Percentiles rank a stretch among this genome's conserved stretches.
phyloP scores from a whole-genome alignment of 192 early-diverging fungal genomes.

The Podila horticola region DNA sequence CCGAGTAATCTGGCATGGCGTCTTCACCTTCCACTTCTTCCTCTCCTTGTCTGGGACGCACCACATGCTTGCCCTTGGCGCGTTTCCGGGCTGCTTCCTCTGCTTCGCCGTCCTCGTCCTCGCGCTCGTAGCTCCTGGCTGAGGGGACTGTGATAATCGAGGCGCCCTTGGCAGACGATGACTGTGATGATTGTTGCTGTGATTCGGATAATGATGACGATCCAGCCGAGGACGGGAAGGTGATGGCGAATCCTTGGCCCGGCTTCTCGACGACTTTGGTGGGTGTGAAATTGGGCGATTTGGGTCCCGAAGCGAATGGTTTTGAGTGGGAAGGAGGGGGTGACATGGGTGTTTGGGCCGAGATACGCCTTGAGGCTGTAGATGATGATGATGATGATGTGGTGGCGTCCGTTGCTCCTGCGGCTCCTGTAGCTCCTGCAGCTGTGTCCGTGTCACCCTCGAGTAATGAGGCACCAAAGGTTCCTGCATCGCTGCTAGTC shows the following conservation, averaged over 20 bases:
- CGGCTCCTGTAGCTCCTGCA: not conserved
- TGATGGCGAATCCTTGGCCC: slow-evolving; percentile 1
- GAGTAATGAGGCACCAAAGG: slow-evolving; percentile 20
- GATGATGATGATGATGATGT: slow-evolving; percentile 4
- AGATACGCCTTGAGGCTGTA: slow-evolving; percentile 15
- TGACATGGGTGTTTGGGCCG: slow-evolving; percentile 11
- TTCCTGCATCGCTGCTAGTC: slow-evolving; percentile 4
- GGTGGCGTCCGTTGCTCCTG: not conserved
- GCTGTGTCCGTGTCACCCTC: slow-evolving; percentile 14
- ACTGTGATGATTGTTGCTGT: not conserved
- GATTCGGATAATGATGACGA: not conserved
- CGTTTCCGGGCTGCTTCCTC: slow-evolving; percentile 15
- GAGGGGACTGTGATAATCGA: slow-evolving; percentile 36
- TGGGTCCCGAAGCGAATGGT: not conserved
- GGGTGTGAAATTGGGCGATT: slow-evolving; percentile 7
- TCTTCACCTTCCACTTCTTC: slow-evolving; percentile 22
- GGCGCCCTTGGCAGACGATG: slow-evolving; percentile 7
- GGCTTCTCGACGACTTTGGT: slow-evolving; percentile 1
- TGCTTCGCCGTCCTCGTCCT: slow-evolving; percentile 7
- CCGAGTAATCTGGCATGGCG: slow-evolving; percentile 27
- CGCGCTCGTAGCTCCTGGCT: slow-evolving; percentile 6
- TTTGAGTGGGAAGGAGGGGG: not conserved
- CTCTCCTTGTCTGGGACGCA: not conserved
- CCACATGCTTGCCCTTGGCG: slow-evolving; percentile 16
- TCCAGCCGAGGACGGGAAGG: not conserved